phyloP scores from a whole-genome alignment of 202 grass and related monocot species.

The Setaria viridis region DNA sequence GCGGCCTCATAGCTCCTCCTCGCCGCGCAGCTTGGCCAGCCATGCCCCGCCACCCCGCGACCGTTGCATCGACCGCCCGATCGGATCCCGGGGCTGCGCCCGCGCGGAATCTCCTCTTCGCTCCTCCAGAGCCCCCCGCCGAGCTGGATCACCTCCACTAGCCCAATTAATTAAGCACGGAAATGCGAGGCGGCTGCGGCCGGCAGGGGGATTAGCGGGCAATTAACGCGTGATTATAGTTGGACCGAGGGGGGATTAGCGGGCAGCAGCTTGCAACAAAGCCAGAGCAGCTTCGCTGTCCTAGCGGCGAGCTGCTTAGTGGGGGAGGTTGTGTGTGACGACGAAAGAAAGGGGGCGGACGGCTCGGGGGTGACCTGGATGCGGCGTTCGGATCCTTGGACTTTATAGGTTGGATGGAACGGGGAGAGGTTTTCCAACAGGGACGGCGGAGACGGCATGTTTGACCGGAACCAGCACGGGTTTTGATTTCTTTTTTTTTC shows the following conservation, averaged over 20 bases:
- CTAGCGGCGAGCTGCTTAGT: constrained; percentile 6
- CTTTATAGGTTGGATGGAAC: not conserved
- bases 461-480: constrained; percentile 30
- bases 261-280: not conserved
- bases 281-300: constrained; percentile 35
- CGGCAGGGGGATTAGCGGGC: constrained; percentile 10
- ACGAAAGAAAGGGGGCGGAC: not conserved
- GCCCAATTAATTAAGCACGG: constrained; percentile 6
- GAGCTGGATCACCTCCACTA: constrained; percentile 40
- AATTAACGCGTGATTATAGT: constrained; percentile 32
- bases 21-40: constrained; percentile 37
- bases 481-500: not conserved
- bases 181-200: constrained; percentile 18
- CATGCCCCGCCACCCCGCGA: constrained; percentile 44
- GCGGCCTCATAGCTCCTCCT: constrained; percentile 48
- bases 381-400: not conserved
- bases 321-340: constrained; percentile 35
- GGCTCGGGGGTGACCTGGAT: not conserved
- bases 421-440: not conserved
- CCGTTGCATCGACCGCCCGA: constrained; percentile 56
- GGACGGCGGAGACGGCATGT: constrained; percentile 41
- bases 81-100: constrained; percentile 36
- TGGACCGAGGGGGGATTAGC: not conserved
- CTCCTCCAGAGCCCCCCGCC: not conserved
- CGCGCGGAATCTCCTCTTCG: not conserved